These are phyloP conservation scores for Alternaria arbusti DNA, from an alignment of 2,329 filamentous ascomycete genomes.

Conservation along the genomic window DNA sequence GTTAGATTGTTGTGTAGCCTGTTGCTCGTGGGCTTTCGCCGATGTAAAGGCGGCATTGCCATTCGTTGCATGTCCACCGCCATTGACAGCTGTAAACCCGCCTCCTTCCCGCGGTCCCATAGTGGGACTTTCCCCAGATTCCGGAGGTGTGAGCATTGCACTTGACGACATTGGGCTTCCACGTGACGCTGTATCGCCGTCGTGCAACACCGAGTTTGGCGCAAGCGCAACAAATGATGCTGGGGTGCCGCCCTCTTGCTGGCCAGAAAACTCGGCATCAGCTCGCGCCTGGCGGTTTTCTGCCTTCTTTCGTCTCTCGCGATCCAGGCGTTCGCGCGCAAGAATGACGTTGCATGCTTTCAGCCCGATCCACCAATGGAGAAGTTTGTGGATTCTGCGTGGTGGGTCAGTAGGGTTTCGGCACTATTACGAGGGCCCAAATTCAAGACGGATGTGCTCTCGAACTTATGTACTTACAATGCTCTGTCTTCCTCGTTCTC, in stretches of 20 bases:
- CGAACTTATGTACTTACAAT: slow-evolving; percentile 28
- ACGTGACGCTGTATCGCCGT: slow-evolving; percentile 34
- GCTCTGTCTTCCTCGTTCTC: slow-evolving; percentile 40
- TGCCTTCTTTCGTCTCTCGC: slow-evolving; percentile 45
- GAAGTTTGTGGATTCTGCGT: slow-evolving; percentile 39
- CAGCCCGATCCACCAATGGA: slow-evolving; percentile 48
- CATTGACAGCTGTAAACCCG: slow-evolving; percentile 19
- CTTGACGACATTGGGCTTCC: slow-evolving; percentile 34
- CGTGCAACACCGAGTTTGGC: slow-evolving; percentile 33
- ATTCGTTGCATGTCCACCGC: slow-evolving; percentile 10
- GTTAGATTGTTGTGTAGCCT: slow-evolving; percentile 19
- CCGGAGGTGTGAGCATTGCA: slow-evolving; percentile 39
- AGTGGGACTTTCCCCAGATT: slow-evolving; percentile 38
- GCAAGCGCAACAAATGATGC: slow-evolving; percentile 39
- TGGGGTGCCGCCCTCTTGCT: slow-evolving; percentile 28
- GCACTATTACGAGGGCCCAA: background rate
- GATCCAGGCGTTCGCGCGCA: slow-evolving; percentile 43
- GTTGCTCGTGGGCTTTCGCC: slow-evolving; percentile 14
- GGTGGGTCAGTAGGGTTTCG: slow-evolving; percentile 14
- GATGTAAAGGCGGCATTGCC: slow-evolving; percentile 9
- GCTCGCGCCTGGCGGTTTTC: slow-evolving; percentile 38
- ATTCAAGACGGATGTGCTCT: background rate
- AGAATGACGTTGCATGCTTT: slow-evolving; percentile 47
- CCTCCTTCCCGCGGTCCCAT: slow-evolving; percentile 23
- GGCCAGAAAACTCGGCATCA: slow-evolving; percentile 32